Evolutionary conservation across 2,329 filamentous ascomycete genomes (phyloP), one percentile per base, ranked within the genome.

Genomic region (Trichoderma citrinoviride): DNA sequence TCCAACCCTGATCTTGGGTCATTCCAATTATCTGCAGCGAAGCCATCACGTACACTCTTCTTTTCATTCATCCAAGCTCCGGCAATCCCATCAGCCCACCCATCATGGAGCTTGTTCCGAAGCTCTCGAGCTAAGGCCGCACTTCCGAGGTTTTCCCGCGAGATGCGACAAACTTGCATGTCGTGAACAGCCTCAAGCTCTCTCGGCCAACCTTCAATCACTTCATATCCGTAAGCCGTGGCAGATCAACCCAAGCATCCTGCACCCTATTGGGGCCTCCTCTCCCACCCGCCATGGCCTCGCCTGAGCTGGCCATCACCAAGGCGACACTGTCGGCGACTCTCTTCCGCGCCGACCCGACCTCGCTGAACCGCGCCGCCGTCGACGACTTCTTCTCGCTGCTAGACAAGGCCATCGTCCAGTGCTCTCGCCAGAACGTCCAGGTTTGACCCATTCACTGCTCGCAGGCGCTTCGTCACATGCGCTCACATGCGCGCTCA

Each of bases 361-460:
- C 80, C 21, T 84, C 90, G 10, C 84, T 91, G 64, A 78, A 86
- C 55, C 87, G 89, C 74, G 85, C 87, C 71, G 85, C 89, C 66
- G 89, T 94, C 76, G 83, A 89, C 70, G 77, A 83, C 65, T 90
- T 94, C 76, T 85, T 92, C 76, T 75, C 79, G 68, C 81, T 87
- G 66, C 82, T 95, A 72, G 84, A 88, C 76, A 79, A 83, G 74
- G 84, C 85, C 71, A 79, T 91, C 74, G 79, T 83, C 78, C 85
- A 87, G 80, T 94, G 91, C 85, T 91, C 90, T 73, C 84, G 87
- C 74, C 79, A 82, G 82, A 93, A 94, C 82, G 89, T 95, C 83
- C 91, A 95, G 91, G 91, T 95, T 91, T 92, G 89, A 82, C 75
- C 77, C 70, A 72, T 73, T 37, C 33, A 37, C 10, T 64, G 55